Conservation (phyloP, 73 alveolate species). For the Paramecium primaurelia region DNA sequence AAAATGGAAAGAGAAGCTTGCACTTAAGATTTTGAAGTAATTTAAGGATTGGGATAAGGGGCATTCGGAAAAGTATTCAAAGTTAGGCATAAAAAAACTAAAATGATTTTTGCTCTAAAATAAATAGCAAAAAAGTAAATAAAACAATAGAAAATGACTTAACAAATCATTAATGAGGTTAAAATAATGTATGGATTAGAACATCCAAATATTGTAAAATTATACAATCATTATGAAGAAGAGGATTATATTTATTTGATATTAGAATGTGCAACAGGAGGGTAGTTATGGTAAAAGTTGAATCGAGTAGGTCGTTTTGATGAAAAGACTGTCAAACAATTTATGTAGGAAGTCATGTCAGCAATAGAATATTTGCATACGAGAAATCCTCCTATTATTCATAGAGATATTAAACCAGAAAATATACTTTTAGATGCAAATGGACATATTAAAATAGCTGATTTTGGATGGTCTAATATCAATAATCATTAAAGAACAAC, state of each 20-base stretch:
- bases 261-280: conserved; percentile 86
- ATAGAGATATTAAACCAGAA: conserved; percentile 77
- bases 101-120: conserved; percentile 56
- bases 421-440: conserved; percentile 69
- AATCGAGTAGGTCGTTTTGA: conserved; percentile 57
- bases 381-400: conserved; percentile 78
- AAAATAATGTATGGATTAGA: conserved; percentile 66
- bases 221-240: conserved; percentile 82
- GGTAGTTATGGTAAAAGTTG: conserved; percentile 67
- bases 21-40: conserved; percentile 40
- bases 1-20: conserved; percentile 52
- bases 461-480: conserved; percentile 82
- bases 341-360: conserved; percentile 69
- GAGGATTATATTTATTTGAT: conserved; percentile 75
- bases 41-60: conserved; percentile 61
- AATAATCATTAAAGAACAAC: conserved; percentile 68
- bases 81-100: conserved; percentile 55
- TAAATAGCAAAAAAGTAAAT: conserved; percentile 50
- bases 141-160: conserved; percentile 53
- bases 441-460: conserved; percentile 73
- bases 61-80: conserved; percentile 66
- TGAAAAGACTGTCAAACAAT: conserved; percentile 69
- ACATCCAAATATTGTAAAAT: conserved; percentile 80
- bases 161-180: conserved; percentile 65
- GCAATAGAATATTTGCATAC: conserved; percentile 66